phyloP scores from a whole-genome alignment of 2,329 filamentous ascomycete genomes.

The Neurospora sp. region DNA sequence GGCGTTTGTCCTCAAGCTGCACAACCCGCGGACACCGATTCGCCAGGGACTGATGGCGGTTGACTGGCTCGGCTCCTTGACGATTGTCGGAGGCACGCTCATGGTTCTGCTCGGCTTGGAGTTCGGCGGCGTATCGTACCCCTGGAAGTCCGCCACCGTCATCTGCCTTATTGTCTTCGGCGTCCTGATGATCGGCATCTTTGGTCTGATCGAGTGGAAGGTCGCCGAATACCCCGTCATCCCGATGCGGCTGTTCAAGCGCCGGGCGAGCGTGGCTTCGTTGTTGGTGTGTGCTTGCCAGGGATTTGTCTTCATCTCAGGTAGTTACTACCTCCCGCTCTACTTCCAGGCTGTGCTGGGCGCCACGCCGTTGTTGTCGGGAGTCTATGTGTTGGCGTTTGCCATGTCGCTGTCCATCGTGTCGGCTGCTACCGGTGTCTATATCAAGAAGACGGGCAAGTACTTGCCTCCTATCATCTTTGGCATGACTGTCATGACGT shows the following conservation, averaged over 20 bases:
- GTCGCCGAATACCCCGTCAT: constrained; percentile 60
- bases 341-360: constrained; percentile 62
- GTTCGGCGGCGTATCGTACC: constrained; percentile 53
- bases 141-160: constrained; percentile 53
- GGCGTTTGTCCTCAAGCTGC: constrained; percentile 54
- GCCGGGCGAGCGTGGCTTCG: constrained; percentile 45
- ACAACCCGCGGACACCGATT: constrained; percentile 55
- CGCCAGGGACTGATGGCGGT: constrained; percentile 50
- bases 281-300: constrained; percentile 38
- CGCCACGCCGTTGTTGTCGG: constrained; percentile 50
- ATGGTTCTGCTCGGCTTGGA: constrained; percentile 64
- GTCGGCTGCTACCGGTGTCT: constrained; percentile 31
- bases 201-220: constrained; percentile 54
- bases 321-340: constrained; percentile 62
- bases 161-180: constrained; percentile 56
- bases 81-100: constrained; percentile 53
- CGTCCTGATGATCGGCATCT: constrained; percentile 33
- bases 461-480: constrained; percentile 46
- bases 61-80: constrained; percentile 50
- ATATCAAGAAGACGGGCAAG: constrained; percentile 44
- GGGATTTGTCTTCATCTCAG: constrained; percentile 51
- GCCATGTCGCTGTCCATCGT: constrained; percentile 37
- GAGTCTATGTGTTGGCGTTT: constrained; percentile 53
- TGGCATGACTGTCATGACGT: constrained; percentile 43
- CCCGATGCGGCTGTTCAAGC: constrained; percentile 51